A percentile compares a stretch with the other conserved stretches of the same genome.
Evolutionary conservation across 495 filamentous ascomycete genomes (phyloP).

Genomic region (Neurospora sp.): DNA sequence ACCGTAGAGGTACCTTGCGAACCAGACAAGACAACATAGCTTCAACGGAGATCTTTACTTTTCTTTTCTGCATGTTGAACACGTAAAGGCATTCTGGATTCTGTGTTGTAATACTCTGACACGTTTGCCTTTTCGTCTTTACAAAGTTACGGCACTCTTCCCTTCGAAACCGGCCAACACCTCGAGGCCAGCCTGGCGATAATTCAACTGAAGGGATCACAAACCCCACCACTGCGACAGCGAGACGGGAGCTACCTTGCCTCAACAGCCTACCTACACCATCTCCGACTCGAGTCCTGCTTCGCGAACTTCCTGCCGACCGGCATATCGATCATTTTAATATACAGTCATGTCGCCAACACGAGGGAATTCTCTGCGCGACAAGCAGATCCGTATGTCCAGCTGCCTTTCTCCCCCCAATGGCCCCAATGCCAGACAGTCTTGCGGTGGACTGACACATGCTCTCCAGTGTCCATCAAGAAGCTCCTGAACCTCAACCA

Average conservation of each 20-base stretch:
- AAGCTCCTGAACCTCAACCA: slow-evolving; percentile 95
- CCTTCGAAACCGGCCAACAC: neutral
- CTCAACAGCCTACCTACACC: neutral
- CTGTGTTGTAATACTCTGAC: neutral
- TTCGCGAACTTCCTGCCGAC: neutral
- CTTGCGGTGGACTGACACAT: slow-evolving; percentile 8
- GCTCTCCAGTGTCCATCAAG: slow-evolving; percentile 69
- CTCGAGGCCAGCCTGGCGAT: neutral
- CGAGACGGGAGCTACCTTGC: neutral
- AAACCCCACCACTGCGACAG: neutral
- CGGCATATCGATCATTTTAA: neutral
- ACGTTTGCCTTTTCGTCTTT: neutral
- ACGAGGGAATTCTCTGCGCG: slow-evolving; percentile 69
- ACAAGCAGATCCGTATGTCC: slow-evolving; percentile 82
- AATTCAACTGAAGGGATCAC: neutral
- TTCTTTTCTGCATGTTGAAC: neutral
- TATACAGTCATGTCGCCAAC: slow-evolving; percentile 23
- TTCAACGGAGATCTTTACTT: neutral
- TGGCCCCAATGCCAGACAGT: neutral
- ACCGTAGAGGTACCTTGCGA: neutral
- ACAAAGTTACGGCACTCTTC: neutral
- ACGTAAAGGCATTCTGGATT: neutral
- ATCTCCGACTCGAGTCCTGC: neutral
- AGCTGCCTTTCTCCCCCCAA: slow-evolving; percentile 27
- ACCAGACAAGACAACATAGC: neutral